Evolutionary conservation across 345 rosid genomes (phyloP), one percentile per base, ranked within the genome.

Genomic region (Eucalyptus pumila): DNA sequence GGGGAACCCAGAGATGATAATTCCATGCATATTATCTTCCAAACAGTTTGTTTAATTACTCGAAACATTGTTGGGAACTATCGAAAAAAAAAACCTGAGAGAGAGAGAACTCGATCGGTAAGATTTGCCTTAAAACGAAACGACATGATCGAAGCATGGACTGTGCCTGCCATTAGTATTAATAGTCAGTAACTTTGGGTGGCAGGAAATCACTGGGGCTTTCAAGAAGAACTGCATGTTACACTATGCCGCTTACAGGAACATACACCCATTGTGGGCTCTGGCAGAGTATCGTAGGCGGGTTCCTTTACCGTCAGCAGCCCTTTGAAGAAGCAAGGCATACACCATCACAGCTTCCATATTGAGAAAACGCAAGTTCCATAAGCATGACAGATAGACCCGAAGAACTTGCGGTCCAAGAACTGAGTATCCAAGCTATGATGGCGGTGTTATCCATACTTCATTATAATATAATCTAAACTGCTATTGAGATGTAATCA

Each of bases 231-330:
- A 93, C 88, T 91, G 93, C 88, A 91, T 91, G 94, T 65, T 93
- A 30, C 95, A 93, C 62, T 94, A 91, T 72, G 88, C 93, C 67
- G 51, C 87, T 40, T 91, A 94, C 58, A 90, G 92, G 87, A 93
- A 92, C 58, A 91, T 90, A 58, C 93, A 90, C 52, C 94, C 94
- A 10, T 24, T 94, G 87, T 93, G 94, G 94, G 95, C 94, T 69
- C 90, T 94, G 2, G 95, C 93, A 16, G 93, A 94, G 86, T 94
- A 91, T 72, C 86, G 88, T 5, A 87, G 85, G 51, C 76, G 81
- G 24, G 90, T 92, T 52, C 89, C 88, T 27, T 86, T 90, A 81
- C 93, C 92, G 13, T 88, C 83, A 40, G 42, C 14, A 76, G 83
- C 2, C 83, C 83, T 76, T 19, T 37, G 83, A 90, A 30, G 85